Percentiles rank a stretch among this genome's conserved stretches.
phyloP scores from a whole-genome alignment of 345 rosid genomes.

The Combretum micranthum region DNA sequence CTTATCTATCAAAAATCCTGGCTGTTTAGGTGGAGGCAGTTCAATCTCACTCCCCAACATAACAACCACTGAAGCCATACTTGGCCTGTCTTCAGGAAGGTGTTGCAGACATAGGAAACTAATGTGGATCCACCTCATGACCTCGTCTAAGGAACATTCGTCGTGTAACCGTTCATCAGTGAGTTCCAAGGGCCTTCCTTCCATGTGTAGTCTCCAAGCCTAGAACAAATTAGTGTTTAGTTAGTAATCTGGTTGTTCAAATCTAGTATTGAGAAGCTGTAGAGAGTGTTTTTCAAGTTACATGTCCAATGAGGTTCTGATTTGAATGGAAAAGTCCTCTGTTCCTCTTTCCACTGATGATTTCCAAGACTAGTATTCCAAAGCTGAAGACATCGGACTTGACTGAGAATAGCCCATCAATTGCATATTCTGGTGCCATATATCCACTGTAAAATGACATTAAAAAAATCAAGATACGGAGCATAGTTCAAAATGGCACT shows the following conservation, averaged over 20 bases:
- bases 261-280: neutral
- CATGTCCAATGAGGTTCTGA: slow-evolving; percentile 19
- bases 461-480: neutral
- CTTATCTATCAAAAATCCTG: slow-evolving; percentile 30
- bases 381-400: slow-evolving; percentile 41
- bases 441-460: slow-evolving; percentile 20
- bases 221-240: slow-evolving; percentile 2
- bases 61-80: slow-evolving; percentile 31
- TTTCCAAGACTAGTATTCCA: slow-evolving; percentile 31
- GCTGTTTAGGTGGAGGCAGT: slow-evolving; percentile 31
- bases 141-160: slow-evolving; percentile 12
- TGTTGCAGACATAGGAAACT: slow-evolving; percentile 40
- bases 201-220: slow-evolving; percentile 36
- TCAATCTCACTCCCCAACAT: slow-evolving; percentile 34
- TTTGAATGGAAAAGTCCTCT: slow-evolving; percentile 24
- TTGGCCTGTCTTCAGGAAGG: slow-evolving; percentile 33
- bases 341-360: slow-evolving; percentile 26
- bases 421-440: slow-evolving; percentile 37
- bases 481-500: neutral
- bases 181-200: slow-evolving; percentile 22
- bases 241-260: neutral
- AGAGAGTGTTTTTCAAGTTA: slow-evolving; percentile 4
- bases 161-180: slow-evolving; percentile 5
- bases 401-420: slow-evolving; percentile 29
- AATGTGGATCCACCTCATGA: slow-evolving; percentile 30